These are phyloP conservation scores for Candida oleophila DNA, from an alignment of 805 yeast genomes.

Conservation along the genomic window DNA sequence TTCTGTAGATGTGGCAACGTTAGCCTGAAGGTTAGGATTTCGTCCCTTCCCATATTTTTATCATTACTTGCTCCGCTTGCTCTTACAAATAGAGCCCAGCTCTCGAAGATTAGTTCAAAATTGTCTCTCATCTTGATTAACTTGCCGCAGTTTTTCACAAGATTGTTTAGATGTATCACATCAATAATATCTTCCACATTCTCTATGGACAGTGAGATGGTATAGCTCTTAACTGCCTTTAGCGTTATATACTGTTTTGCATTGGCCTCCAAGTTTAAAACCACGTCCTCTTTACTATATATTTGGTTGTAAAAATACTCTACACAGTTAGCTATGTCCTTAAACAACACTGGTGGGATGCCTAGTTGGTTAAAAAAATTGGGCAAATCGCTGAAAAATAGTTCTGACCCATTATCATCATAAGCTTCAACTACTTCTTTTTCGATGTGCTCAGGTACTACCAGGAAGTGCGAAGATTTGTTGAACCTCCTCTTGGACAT, in stretches of 20 bases:
- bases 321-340: slow-evolving; percentile 30
- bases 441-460: slow-evolving; percentile 21
- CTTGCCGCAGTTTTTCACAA: slow-evolving; percentile 24
- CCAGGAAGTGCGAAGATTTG: slow-evolving; percentile 11
- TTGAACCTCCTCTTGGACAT: slow-evolving; percentile 1
- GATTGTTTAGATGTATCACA: slow-evolving; percentile 41
- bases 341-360: slow-evolving; percentile 31
- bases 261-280: slow-evolving; percentile 7
- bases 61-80: not conserved
- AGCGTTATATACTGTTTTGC: slow-evolving; percentile 24
- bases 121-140: slow-evolving; percentile 34
- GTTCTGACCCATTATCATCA: slow-evolving; percentile 21
- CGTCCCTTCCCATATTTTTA: not conserved
- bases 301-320: slow-evolving; percentile 32
- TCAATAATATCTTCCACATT: slow-evolving; percentile 28
- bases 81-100: slow-evolving; percentile 34
- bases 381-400: slow-evolving; percentile 25
- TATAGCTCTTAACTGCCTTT: slow-evolving; percentile 26
- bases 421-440: slow-evolving; percentile 37
- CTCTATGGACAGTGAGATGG: slow-evolving; percentile 21
- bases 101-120: slow-evolving; percentile 21
- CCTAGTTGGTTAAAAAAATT: slow-evolving; percentile 20
- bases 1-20: slow-evolving; percentile 27
- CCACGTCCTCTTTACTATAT: slow-evolving; percentile 7
- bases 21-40: slow-evolving; percentile 16